A percentile compares a stretch with the other conserved stretches of the same genome.
Conservation (phyloP, 352 stramenopile genomes). For the Globisporangium cystogenes region DNA sequence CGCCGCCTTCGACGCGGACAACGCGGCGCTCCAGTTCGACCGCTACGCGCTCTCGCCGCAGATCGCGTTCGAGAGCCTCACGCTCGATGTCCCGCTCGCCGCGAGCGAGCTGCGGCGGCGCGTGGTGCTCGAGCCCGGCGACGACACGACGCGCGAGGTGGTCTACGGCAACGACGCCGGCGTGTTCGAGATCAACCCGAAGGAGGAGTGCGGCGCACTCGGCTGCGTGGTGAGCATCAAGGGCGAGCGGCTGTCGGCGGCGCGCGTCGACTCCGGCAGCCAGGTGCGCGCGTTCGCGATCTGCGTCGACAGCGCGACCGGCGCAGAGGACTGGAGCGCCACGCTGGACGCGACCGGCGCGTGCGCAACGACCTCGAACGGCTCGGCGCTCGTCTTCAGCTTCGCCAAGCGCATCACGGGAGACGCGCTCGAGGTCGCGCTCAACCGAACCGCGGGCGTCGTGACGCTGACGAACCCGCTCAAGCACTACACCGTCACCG, state of each 20-base stretch:
- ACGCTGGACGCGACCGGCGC: constrained; percentile 23
- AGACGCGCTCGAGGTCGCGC: constrained; percentile 24
- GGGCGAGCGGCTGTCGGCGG: constrained; percentile 19
- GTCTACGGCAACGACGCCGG: constrained; percentile 8
- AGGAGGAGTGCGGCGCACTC: constrained; percentile 44
- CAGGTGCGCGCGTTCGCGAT: constrained; percentile 42
- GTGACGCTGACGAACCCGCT: constrained; percentile 36
- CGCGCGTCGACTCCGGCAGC: constrained; percentile 31
- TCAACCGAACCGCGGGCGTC: constrained; percentile 9
- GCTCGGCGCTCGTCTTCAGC: constrained; percentile 45
- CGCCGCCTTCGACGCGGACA: constrained; percentile 21
- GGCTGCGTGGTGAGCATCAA: constrained; percentile 39
- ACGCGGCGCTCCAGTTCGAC: constrained; percentile 30
- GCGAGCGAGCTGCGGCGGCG: constrained; percentile 27
- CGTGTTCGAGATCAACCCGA: constrained; percentile 51
- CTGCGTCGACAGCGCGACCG: constrained; percentile 24
- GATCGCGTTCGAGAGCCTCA: constrained; percentile 34
- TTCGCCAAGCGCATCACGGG: constrained; percentile 46
- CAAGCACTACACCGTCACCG: constrained; percentile 43
- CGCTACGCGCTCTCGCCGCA: constrained; percentile 17
- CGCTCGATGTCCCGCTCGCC: constrained; percentile 35
- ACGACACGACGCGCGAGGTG: constrained; percentile 22
- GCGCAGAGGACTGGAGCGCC: constrained; percentile 23
- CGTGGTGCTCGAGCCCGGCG: constrained; percentile 17
- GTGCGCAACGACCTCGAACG: constrained; percentile 22